phyloP scores from a whole-genome alignment of 2,329 filamentous ascomycete species.

The Proliferodiscus dingleyae region DNA sequence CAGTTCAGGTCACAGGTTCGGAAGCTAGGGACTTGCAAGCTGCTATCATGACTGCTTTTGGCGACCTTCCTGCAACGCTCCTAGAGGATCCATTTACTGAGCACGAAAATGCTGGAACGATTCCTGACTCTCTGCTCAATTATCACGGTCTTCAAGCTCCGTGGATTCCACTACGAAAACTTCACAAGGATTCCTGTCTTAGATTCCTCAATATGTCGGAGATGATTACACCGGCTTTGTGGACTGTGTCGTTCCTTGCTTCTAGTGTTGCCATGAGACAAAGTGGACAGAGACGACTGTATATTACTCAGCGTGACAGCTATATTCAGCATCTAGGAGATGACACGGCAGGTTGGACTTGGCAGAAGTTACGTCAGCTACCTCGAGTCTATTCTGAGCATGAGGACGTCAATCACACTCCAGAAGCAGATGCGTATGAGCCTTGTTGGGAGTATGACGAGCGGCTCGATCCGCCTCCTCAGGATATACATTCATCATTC shows the following conservation, averaged over 20 bases:
- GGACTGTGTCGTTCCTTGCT: conserved; percentile 66
- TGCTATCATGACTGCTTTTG: conserved; percentile 60
- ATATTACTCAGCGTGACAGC: conserved; percentile 69
- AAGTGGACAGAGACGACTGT: conserved; percentile 58
- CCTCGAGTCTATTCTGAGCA: conserved; percentile 50
- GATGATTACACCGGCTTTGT: conserved; percentile 67
- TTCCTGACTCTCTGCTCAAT: conserved; percentile 19
- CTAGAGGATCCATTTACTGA: conserved; percentile 20
- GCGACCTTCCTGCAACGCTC: conserved; percentile 43
- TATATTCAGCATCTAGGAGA: conserved; percentile 58
- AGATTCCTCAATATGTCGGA: conserved; percentile 66
- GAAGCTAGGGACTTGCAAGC: conserved; percentile 65
- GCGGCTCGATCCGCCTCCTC: conserved; percentile 51
- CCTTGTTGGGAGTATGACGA: conserved; percentile 65
- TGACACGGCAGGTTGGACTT: conserved; percentile 55
- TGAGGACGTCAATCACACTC: conserved; percentile 42
- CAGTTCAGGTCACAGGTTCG: conserved; percentile 54
- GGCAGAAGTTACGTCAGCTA: conserved; percentile 63
- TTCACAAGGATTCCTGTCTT: conserved; percentile 68
- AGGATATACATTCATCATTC: conserved; percentile 44
- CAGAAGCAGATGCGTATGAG: conserved; percentile 58
- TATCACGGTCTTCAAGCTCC: conserved; percentile 54
- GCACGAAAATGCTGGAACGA: conserved; percentile 11
- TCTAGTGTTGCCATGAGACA: conserved; percentile 70
- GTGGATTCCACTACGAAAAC: conserved; percentile 73